Evolutionary conservation across 2,329 filamentous ascomycete genomes (phyloP), one percentile per base, ranked within the genome.

Genomic region (Aspergillus clavatus): DNA sequence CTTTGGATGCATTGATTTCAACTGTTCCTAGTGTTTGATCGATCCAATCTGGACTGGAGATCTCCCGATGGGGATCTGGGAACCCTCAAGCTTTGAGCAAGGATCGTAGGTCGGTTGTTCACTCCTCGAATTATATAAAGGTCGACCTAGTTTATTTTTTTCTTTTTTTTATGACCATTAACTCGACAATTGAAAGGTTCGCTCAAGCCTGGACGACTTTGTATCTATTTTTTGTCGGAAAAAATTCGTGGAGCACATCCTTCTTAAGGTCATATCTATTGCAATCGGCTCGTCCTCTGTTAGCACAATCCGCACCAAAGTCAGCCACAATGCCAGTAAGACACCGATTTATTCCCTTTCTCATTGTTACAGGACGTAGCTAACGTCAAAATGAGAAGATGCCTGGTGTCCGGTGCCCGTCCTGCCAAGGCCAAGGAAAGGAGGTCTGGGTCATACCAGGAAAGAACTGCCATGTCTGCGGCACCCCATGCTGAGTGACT

Each of bases 381-480:
- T 27, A 39, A 40, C 37, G 45, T 36, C 28, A 19, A 38, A 19
- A 39, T 14, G 11, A 16, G 36, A 48, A 72, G 69, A 72, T 73
- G 70, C 68, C 69, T n/a, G 70, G 70, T 48, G 63, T 70, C 16
- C 61, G 63, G 23, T 73, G 70, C 46, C 69, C 69, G 23, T 67
- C 51, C 14, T 73, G 70, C 45, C 45, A 55, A 40, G 48, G 47
- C 2, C 44, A 61, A 5, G 68, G 68, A 19, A 54, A 65, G 42
- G 69, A 71, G 52, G 58, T 62, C 19, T 73, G 70, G 70, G 70
- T 73, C 3, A 72, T 72, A 43, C 70, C 70, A 5, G 70, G 70
- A n/a, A 72, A 71, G 47, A 61, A 66, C 50, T 73, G 70, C 47
- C 70, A 72, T 51, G 54, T 67, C 31, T 72, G 70, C 44, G 64